Evolutionary conservation across 805 yeast genomes (phyloP).

Genomic region (Saccharomycopsis sp.): DNA sequence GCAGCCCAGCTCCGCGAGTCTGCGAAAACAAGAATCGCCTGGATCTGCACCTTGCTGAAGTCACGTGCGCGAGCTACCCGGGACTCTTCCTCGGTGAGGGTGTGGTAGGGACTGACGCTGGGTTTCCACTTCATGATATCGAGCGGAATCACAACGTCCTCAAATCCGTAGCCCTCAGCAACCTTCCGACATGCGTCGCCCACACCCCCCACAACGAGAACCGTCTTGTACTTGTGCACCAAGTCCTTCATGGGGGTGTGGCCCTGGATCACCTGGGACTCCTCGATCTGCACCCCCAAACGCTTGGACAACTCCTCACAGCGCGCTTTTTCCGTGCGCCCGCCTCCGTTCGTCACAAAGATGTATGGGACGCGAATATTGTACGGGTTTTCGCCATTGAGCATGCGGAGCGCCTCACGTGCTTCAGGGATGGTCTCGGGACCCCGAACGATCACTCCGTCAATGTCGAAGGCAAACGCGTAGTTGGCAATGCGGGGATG

Average conservation of each 20-base stretch:
- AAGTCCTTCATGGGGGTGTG: conserved; percentile 91
- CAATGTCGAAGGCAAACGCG: conserved; percentile 90
- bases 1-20: conserved; percentile 92
- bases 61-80: conserved; percentile 49
- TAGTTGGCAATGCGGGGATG: conserved; percentile 71
- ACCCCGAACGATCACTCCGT: conserved; percentile 83
- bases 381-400: conserved; percentile 73
- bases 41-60: conserved; percentile 59
- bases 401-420: conserved; percentile 57
- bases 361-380: conserved; percentile 76
- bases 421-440: conserved; percentile 82
- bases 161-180: conserved; percentile 78
- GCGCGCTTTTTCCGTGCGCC: conserved; percentile 69
- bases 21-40: conserved; percentile 83
- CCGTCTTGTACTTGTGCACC: conserved; percentile 59
- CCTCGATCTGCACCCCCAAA: conserved; percentile 52
- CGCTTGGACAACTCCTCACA: conserved; percentile 63
- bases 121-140: conserved; percentile 86
- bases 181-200: conserved; percentile 79
- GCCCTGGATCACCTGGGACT: conserved; percentile 83
- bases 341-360: conserved; percentile 90
- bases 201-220: conserved; percentile 83
- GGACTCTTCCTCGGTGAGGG: conserved; percentile 64
- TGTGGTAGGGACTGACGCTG: conserved; percentile 77
- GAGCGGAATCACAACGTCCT: conserved; percentile 72